Evolutionary conservation across 192 early-diverging fungal species (phyloP).

Genomic region (Rhizophagus sp.): DNA sequence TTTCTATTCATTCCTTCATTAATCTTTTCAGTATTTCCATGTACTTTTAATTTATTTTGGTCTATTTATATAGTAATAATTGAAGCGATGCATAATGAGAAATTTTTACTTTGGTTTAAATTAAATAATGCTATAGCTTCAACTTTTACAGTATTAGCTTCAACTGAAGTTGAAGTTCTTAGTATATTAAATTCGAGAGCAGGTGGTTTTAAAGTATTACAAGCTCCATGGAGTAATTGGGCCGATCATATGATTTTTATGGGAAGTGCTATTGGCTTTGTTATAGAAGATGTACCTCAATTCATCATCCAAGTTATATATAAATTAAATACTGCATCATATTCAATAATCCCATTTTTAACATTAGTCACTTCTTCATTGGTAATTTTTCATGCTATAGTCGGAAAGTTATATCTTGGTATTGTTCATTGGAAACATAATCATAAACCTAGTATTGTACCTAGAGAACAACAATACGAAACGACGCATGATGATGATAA

Average conservation of each 20-base stretch:
- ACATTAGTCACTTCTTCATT: neutral
- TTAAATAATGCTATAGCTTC: neutral
- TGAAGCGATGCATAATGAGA: neutral
- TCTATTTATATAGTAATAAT: neutral
- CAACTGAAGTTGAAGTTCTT: neutral
- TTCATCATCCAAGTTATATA: constrained; percentile 14
- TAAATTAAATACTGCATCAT: constrained; percentile 2
- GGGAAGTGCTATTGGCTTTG: neutral
- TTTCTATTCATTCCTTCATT: constrained; percentile 1
- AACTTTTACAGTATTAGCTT: neutral
- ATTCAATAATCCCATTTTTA: constrained; percentile 17
- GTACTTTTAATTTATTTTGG: neutral
- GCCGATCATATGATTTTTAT: neutral
- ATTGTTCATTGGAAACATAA: neutral
- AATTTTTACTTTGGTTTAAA: constrained; percentile 3
- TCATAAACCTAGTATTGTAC: neutral
- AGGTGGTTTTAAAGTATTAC: constrained; percentile 1
- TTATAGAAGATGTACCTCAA: constrained; percentile 5
- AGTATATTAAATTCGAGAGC: constrained; percentile 3
- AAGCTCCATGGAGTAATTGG: constrained; percentile 1
- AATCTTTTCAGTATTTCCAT: neutral
- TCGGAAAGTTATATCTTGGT: neutral
- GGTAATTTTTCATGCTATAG: constrained; percentile 6
- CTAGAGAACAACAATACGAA: too few relatives aligned
- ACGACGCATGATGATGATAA: too few relatives aligned